phyloP scores from a whole-genome alignment of 352 stramenopile species.

The Phytophthora chlamydospora region DNA sequence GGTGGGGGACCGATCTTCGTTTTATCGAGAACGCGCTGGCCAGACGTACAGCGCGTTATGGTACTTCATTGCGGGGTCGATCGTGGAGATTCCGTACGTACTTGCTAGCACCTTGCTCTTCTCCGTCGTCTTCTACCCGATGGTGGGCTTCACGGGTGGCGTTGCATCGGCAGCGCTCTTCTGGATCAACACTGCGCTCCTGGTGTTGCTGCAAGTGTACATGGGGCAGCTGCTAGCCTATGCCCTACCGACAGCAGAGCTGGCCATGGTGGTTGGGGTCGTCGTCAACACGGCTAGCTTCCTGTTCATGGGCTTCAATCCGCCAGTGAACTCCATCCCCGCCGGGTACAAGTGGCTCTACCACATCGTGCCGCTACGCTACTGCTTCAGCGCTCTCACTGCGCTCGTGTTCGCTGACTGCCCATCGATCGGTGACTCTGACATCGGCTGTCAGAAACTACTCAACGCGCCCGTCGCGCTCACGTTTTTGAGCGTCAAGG shows the following conservation, averaged over 20 bases:
- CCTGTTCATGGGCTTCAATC: slow-evolving; percentile 81
- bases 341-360: slow-evolving; percentile 64
- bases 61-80: slow-evolving; percentile 71
- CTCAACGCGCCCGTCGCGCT: slow-evolving; percentile 36
- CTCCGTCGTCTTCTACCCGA: slow-evolving; percentile 58
- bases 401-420: slow-evolving; percentile 54
- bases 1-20: slow-evolving; percentile 82
- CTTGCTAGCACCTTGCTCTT: slow-evolving; percentile 48
- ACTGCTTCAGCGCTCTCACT: slow-evolving; percentile 49
- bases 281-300: slow-evolving; percentile 75
- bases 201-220: slow-evolving; percentile 57
- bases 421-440: slow-evolving; percentile 1
- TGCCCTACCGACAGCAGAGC: slow-evolving; percentile 44
- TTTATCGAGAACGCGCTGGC: slow-evolving; percentile 64
- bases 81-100: slow-evolving; percentile 81
- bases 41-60: slow-evolving; percentile 82
- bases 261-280: slow-evolving; percentile 50
- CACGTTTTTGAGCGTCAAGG: slow-evolving; percentile 41
- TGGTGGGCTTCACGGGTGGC: slow-evolving; percentile 56
- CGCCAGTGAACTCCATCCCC: slow-evolving; percentile 55
- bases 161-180: slow-evolving; percentile 38
- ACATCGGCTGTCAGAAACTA: slow-evolving; percentile 39
- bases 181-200: slow-evolving; percentile 50
- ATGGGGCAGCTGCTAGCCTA: slow-evolving; percentile 53
- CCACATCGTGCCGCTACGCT: slow-evolving; percentile 55